Evolutionary conservation across 2,329 filamentous ascomycete genomes (phyloP), one percentile per base, ranked within the genome.

Genomic region (Mariannaea sp.): DNA sequence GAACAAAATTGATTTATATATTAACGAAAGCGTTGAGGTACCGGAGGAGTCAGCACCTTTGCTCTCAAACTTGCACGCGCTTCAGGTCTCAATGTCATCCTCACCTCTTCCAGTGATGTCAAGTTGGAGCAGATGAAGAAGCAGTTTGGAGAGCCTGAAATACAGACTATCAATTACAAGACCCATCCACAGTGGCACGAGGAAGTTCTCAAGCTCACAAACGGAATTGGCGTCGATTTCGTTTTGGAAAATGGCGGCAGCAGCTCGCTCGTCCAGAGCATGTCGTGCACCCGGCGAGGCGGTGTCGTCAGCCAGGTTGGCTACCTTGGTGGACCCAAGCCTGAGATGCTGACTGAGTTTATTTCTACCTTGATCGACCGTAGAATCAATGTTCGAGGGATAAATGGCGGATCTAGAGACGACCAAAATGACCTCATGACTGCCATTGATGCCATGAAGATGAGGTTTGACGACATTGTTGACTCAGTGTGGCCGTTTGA

Each of bases 21-120:
- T n/a, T n/a, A n/a, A n/a, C n/a, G n/a, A n/a, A n/a, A n/a, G n/a
- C n/a, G n/a, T 2, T 7, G 14, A 66, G 73, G 75, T n/a, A 77
- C 69, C 1, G 74, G 72, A 2, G 75, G 75, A 7, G 73, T 76
- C 17, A 70, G 68, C 19, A 65, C 70, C 10, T 68, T 71, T 44
- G 71, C 70, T 13, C 62, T 76, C n/a, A 72, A 73, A 46, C 65
- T 77, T 29, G 80, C 81, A 12, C 74, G 75, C 53, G 78, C 79
- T 1, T 77, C 75, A 2, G 80, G 80, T 7, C 79, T 80, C 8
- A 77, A 60, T 2, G 77, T 75, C 1, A 78, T 81, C 53, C 70
- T 80, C 19, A 82, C 77, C 0, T 81, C 79, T 0, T 80, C 78
- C 1, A 80, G 76, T 5, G 76, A 81, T 51, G 68, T 65, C 7